These are phyloP conservation scores for Galerina marginata DNA, from an alignment of 768 basidiomycete species.

Conservation along the genomic window DNA sequence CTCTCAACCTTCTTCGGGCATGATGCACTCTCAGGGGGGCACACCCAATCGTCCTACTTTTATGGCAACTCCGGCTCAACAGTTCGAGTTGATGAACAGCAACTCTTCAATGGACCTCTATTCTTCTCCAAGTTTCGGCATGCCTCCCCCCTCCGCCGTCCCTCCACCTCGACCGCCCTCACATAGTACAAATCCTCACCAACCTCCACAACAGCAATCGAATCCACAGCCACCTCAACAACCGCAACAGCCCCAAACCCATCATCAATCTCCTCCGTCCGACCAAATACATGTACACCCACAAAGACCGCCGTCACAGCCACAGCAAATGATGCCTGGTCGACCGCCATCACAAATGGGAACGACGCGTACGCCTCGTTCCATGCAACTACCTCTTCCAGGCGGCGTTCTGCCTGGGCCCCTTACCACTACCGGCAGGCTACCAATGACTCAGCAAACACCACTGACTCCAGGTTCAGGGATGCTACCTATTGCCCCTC, in stretches of 20 bases:
- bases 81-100: constrained; percentile 58
- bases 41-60: constrained; percentile 49
- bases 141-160: constrained; percentile 39
- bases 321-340: constrained; percentile 48
- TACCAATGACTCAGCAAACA: constrained; percentile 20
- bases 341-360: constrained; percentile 58
- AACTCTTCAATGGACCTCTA: constrained; percentile 24
- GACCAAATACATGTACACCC: constrained; percentile 52
- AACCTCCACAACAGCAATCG: constrained; percentile 25
- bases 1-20: constrained; percentile 41
- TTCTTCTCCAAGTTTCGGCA: constrained; percentile 33
- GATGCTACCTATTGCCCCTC: constrained; percentile 35
- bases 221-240: constrained; percentile 30
- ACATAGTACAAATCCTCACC: constrained; percentile 36
- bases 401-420: constrained; percentile 9
- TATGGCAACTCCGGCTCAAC: constrained; percentile 67
- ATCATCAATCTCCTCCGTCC: constrained; percentile 52
- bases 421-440: constrained; percentile 35
- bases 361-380: constrained; percentile 46
- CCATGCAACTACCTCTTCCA: constrained; percentile 13
- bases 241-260: constrained; percentile 31
- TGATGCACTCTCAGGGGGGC: constrained; percentile 43
- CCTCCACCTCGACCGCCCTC: constrained; percentile 50
- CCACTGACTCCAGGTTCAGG: constrained; percentile 10
- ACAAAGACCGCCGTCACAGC: constrained; percentile 66